These are phyloP conservation scores for Colletotrichum liaoningense DNA, from an alignment of 2,329 filamentous ascomycete genomes.

Conservation along the genomic window DNA sequence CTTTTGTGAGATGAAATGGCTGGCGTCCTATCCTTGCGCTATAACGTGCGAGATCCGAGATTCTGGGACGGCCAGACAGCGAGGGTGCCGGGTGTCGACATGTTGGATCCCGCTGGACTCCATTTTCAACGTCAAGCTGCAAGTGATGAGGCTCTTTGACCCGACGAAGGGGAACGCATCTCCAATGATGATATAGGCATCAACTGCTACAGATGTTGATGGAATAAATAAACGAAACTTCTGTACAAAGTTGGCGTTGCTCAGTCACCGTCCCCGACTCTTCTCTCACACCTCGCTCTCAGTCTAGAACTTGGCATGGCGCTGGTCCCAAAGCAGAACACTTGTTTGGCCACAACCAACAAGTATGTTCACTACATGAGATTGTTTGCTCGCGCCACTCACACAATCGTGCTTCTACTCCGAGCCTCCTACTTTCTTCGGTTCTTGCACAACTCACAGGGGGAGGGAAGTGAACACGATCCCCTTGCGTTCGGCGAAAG, in stretches of 20 bases:
- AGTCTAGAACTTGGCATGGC: not conserved
- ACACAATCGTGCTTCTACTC: not conserved
- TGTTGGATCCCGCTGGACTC: not conserved
- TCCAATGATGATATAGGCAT: not conserved
- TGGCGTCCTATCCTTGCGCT: not conserved
- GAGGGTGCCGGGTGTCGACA: not conserved
- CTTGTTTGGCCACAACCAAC: not conserved
- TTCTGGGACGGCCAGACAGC: not conserved
- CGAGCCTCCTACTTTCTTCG: not conserved
- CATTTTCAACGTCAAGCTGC: not conserved
- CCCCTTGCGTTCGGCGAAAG: not conserved
- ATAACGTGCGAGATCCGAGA: not conserved
- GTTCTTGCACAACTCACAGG: not conserved
- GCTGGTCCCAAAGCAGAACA: not conserved
- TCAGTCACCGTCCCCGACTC: not conserved
- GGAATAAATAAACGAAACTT: not conserved
- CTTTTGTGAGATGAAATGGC: not conserved
- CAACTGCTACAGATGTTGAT: not conserved
- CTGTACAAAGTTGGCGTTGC: not conserved
- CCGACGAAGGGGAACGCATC: not conserved
- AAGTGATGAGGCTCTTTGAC: not conserved
- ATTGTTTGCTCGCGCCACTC: not conserved
- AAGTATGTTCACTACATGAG: not conserved
- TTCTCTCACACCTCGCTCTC: not conserved
- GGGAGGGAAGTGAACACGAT: not conserved